Evolutionary conservation across 768 basidiomycete species (phyloP), one percentile per base, ranked within the genome.

Genomic region (Russula griseocarnosa): DNA sequence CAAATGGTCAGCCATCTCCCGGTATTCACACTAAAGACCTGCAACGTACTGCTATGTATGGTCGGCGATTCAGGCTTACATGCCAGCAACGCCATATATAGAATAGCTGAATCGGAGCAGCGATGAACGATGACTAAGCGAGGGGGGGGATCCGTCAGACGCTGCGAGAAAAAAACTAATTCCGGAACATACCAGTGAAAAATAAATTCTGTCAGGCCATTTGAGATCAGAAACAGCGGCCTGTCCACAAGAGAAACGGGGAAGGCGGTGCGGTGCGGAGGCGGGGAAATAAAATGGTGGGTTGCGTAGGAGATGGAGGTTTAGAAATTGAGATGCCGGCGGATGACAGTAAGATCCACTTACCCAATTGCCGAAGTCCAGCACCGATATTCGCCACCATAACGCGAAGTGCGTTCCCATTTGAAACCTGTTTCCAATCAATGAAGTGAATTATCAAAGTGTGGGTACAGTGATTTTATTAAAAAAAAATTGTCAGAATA

Each of bases 11-110:
- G 8, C 51, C 32, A 54, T 11, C 18, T 11, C 10, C 40, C 0
- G 8, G 49, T 18, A 50, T 50, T 5, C 3, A 44, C 6, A 11
- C 18, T 14, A 6, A 14, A 28, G 4, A 18, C 24, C 40, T 13
- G 36, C 5, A 22, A 38, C 63, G 47, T 24, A 65, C 64, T 7
- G 40, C 55, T 13, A 61, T 4, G 20, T 46, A 51, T 55, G 55
- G 61, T 28, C 55, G 58, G 13, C 26, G 60, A 22, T 38, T 57
- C 30, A 57, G 24, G 16, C 70, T 26, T 28, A 73, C 72, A 34
- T 61, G 58, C 72, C 72, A 73, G 62, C 72, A 73, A 32, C 72
- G 65, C 70, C 71, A 70, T 32, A 68, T 71, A 10, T 71, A 63
- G 54, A 73, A 73, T 1, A 63, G 63, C 55, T 73, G 72, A n/a